Evolutionary conservation across 768 basidiomycete genomes (phyloP), one percentile per base, ranked within the genome.

Genomic region (Gelatoporia subvermispora): DNA sequence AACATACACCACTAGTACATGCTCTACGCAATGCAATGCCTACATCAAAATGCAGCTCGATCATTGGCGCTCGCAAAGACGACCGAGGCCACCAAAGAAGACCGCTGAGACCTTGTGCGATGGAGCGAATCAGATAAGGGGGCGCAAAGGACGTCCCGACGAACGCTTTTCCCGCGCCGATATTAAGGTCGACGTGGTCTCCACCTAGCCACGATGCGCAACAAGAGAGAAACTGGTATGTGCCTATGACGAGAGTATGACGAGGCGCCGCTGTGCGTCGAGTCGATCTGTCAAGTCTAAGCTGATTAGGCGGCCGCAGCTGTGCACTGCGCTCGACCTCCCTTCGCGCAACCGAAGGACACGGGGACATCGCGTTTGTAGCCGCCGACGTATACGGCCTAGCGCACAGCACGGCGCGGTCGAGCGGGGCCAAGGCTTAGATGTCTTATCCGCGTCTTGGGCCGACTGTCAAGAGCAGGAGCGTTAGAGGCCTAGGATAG

Each of bases 321-420:
- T 43, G 31, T 39, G 22, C 28, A n/a, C 20, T 35, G 21, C 45
- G 46, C 48, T n/a, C 40, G 48, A 36, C 28, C 22, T 53, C 49
- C 52, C 49, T 17, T 48, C 48, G 52, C 49, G 52, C 44, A 47
- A 42, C 34, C 25, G 41, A 28, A 28, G 7, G 13, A 31, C 28
- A 37, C 40, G 15, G 28, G 48, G 24, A 20, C 45, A 47, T 45
- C 52, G 18, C 44, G 44, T 22, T 11, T 36, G 8, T 23, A 1
- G n/a, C 10, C 48, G 41, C 25, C 46, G 47, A 11, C 24, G 23
- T 21, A 45, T 31, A 13, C 28, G 13, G 28, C 5, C 28, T 31
- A 31, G 28, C 13, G 28, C 28, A 13, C 47, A 18, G 8, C 35
- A 21, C 10, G 52, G 44, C 17, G 38, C 38, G 17, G 24, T 11